Base-by-base conservation (phyloP, 768 basidiomycete species). In the Psilocybe subaeruginosa region DNA sequence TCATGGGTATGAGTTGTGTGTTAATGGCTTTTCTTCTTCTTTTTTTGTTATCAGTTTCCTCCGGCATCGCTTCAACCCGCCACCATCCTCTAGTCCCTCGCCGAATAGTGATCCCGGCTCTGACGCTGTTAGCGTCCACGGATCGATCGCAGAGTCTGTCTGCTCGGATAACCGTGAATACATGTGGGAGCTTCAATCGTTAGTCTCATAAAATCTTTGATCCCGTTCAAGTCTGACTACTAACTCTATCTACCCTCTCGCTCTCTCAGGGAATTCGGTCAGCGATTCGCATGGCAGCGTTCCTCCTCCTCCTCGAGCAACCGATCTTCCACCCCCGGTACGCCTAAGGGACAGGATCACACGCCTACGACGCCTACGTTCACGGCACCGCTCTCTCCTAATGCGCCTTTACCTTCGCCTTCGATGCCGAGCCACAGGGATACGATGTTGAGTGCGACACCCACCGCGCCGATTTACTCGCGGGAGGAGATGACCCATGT, bases 11-110 rank as follows among this genome's bases (percentile, higher is more conserved):
- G 35, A 33, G 2, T 33, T 59, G 8, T 35, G 53, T 51, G 12
- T 16, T 35, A 4, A 23, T 23, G 23, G 23, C 23, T 23, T 23
- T 23, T 23, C 23, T 23, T 23, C 23, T 23, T 23, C 23, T 23
- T 23, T 23, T 23, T 48, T 27, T 59, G 54, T 45, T 55, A 56
- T 8, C 65, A 90, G 89, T 47, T 90, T 89, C 74, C 83, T 85
- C 45, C 83, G 85, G 51, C 79, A 77, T 64, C 82, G 89, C 27
- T 84, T 90, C 69, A 82, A 88, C 66, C 87, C 84, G 5, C 72
- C 72, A 80, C 83, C 85, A 2, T 69, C 75, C 29, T 78, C 78
- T 3, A 49, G 37, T 29, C 45, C 58, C 9, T 58, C 62, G 31
- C 69, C 76, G 53, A 77, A 78, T 33, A 27, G 46, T 19, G 64